phyloP scores from a whole-genome alignment of 2,329 filamentous ascomycete genomes.

The Botrytis pseudocinerea region DNA sequence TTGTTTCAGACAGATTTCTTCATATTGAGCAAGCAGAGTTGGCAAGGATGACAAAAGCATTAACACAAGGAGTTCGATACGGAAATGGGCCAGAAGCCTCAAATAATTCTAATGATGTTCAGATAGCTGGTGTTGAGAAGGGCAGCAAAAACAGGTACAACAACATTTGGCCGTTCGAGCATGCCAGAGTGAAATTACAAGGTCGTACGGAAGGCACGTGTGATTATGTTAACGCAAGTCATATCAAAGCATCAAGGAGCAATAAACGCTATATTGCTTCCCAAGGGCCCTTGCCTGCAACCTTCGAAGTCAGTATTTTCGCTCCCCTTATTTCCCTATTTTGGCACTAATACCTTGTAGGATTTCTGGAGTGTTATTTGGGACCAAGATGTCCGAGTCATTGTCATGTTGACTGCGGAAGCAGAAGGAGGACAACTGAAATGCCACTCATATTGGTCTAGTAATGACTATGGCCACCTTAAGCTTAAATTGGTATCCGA shows the following conservation, averaged over 20 bases:
- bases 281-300: slow-evolving; percentile 88
- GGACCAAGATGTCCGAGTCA: slow-evolving; percentile 92
- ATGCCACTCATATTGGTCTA: slow-evolving; percentile 91
- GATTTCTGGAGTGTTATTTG: slow-evolving; percentile 98
- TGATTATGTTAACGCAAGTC: slow-evolving; percentile 95
- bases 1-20: slow-evolving; percentile 80
- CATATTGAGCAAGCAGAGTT: slow-evolving; percentile 83
- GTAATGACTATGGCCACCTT: slow-evolving; percentile 74
- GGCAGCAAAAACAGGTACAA: slow-evolving; percentile 96
- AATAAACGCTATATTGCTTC: slow-evolving; percentile 95
- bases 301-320: slow-evolving; percentile 69
- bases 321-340: slow-evolving; percentile 6
- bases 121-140: slow-evolving; percentile 90
- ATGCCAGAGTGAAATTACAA: slow-evolving; percentile 80
- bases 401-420: slow-evolving; percentile 96
- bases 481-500: slow-evolving; percentile 77
- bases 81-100: slow-evolving; percentile 44
- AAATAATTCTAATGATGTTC: slow-evolving; percentile 48
- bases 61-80: slow-evolving; percentile 61
- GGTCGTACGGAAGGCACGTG: slow-evolving; percentile 67
- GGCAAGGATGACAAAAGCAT: slow-evolving; percentile 84
- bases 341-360: slow-evolving; percentile 46
- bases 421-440: slow-evolving; percentile 91
- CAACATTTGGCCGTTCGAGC: slow-evolving; percentile 95
- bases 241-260: slow-evolving; percentile 75